Base-by-base conservation (phyloP, 345 rosid species). In the Jatropha curcas region DNA sequence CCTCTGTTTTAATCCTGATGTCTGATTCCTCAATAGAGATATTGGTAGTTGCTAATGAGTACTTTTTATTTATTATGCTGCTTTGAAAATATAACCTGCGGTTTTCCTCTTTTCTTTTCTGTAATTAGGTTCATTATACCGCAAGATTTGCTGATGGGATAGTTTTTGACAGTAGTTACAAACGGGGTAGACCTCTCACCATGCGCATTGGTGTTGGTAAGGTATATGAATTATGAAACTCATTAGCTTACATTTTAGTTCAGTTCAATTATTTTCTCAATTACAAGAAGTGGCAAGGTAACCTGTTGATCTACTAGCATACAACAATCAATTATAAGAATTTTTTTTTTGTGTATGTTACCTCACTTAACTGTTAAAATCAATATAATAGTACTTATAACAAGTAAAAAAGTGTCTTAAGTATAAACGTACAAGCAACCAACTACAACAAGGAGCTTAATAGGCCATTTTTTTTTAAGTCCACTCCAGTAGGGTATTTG, bases 131-230 rank as follows among this genome's bases (percentile, higher is more conserved):
- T 46, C 99, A 90, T 79, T 88, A 94, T 71, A 92, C 98, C 31
- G 99, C 98, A 66, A 87, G 97, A 79, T 92, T 94, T 83, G 89
- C 88, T 2, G 94, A 92, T 84, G 97, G 99, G 34, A 92, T 66
- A 27, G 85, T 94, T 73, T 92, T 94, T 70, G 98, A 92, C 60
- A 94, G 98, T 85, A 92, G 93, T 79, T 94, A 94, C 71, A 94
- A 94, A 79, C 95, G 98, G 13, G 90, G 82, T 22, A 87, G 97
- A 82, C 91, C 97, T 43, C 98, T 94, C 56, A 92, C 98, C 12
- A 88, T 94, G 98, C 90, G 98, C 30, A 78, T 94, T 85, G 98
- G 98, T 2, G 86, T 88, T 24, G 93, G 97, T n/a, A 94, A 92
- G 97, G 97, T 83, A 84, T n/a, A n/a, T n/a, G n/a, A n/a, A n/a